Evolutionary conservation across 2,329 filamentous ascomycete species (phyloP), one percentile per base, ranked within the genome.

Genomic region (Biscogniauxia sp.): DNA sequence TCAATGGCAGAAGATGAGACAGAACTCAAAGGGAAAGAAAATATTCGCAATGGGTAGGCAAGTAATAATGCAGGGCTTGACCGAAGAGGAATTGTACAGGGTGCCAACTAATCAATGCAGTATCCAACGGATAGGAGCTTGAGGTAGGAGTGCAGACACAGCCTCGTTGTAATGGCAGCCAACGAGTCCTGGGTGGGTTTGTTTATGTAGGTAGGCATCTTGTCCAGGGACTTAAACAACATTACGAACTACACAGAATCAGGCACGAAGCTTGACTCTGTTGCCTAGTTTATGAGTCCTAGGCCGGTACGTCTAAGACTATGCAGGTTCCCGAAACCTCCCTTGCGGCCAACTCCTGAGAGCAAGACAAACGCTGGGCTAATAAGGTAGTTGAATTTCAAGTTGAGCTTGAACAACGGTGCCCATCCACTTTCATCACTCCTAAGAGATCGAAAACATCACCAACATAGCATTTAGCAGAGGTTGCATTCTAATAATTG

Each of bases 241-340:
- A 45, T 45, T 17, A 45, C 5, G 37, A 45, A 3, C 2, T 17
- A 45, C 37, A 45, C 17, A 45, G 37, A 5, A n/a, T 45, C 6
- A 11, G 13, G 15, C 17, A n/a, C 6, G 13, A 6, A 45, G 11
- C 37, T 45, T 6, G 37, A 37, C 13, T 11, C 32, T 15, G 8
- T 9, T 11, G 32, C 13, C 9, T 37, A 37, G 32, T 9, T 37
- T 3, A 15, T 37, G 32, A 37, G 13, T 37, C 2, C 32, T 37
- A 15, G 37, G 1, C n/a, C 4, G 5, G 37, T 45, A 45, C 37
- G 37, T 45, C 13, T 45, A n/a, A 45, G 2, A n/a, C 52, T 56
- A 45, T 45, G 56, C 56, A 58, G 53, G 28, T 17, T 57, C 28
- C 63, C 61, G 60, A 15, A 17, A 28, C 54, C 11, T 20, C 13